Evolutionary conservation across 192 early-diverging fungal species (phyloP).

Genomic region (Coemansia biformis): DNA sequence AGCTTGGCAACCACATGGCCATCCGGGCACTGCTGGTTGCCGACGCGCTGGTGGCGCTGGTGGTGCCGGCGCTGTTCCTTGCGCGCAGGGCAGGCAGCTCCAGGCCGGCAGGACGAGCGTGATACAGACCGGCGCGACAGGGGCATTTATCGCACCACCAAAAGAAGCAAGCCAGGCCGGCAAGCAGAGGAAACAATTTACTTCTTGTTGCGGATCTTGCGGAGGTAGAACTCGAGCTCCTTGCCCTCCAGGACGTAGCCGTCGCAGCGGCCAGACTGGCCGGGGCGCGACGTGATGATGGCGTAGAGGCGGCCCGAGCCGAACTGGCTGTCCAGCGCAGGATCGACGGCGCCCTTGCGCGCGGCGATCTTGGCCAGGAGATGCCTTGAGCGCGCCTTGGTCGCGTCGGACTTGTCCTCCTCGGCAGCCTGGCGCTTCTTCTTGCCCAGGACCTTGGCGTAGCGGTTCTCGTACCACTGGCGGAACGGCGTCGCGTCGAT

Average conservation of each 20-base stretch:
- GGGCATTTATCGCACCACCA: not conserved
- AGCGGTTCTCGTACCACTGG: conserved; percentile 99
- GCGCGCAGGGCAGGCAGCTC: no score
- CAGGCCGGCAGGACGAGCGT: no score
- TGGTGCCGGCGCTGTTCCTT: conserved; percentile 18
- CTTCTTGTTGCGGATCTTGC: conserved; percentile 74
- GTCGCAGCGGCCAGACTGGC: conserved; percentile 95
- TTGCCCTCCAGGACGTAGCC: conserved; percentile 99
- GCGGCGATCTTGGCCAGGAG: conserved; percentile 80
- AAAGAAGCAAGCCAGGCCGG: no score
- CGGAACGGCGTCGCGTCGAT: conserved; percentile 99
- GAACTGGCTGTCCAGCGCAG: conserved; percentile 89
- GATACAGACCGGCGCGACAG: no score
- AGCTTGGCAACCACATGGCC: conserved; percentile 45
- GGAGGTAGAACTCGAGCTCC: conserved; percentile 98
- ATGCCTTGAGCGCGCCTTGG: conserved; percentile 86
- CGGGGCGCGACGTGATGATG: conserved; percentile 90
- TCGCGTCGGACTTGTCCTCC: conserved; percentile 60
- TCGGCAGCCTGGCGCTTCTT: conserved; percentile 51
- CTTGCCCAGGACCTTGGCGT: conserved; percentile 82
- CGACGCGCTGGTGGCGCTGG: conserved; percentile 18
- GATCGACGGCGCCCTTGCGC: conserved; percentile 84
- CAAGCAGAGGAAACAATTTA: conserved; percentile 12
- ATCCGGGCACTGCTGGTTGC: conserved; percentile 45
- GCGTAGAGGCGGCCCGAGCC: conserved; percentile 89